phyloP scores from a whole-genome alignment of 2,329 filamentous ascomycete species.

The Raffaelea albimanens region DNA sequence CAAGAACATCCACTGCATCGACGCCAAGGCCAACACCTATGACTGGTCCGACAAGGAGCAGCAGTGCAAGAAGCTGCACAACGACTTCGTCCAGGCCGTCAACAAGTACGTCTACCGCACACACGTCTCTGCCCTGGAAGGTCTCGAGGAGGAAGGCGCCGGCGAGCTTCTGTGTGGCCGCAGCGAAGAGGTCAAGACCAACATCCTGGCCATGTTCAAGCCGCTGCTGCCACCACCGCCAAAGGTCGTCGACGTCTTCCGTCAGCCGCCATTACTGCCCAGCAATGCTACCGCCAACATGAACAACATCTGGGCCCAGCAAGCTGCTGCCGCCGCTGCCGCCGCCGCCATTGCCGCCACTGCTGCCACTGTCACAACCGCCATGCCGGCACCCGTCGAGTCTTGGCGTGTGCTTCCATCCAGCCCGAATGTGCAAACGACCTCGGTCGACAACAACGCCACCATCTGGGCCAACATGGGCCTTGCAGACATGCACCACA shows the following conservation, averaged over 20 bases:
- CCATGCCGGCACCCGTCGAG: conserved; percentile 61
- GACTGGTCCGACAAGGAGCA: conserved; percentile 95
- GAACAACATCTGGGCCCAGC: conserved; percentile 73
- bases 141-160: conserved; percentile 90
- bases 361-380: conserved; percentile 2
- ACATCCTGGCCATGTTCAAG: conserved; percentile 77
- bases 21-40: conserved; percentile 81
- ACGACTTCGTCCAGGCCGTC: conserved; percentile 90
- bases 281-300: conserved; percentile 61
- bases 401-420: conserved; percentile 88
- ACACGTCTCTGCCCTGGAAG: conserved; percentile 80
- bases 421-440: conserved; percentile 61
- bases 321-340: conserved; percentile 7
- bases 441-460: conserved; percentile 55
- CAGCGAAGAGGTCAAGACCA: conserved; percentile 86
- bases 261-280: conserved; percentile 74
- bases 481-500: conserved; percentile 63
- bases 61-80: conserved; percentile 94
- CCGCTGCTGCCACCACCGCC: conserved; percentile 79
- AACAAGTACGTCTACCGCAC: conserved; percentile 97
- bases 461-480: conserved; percentile 73
- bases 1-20: conserved; percentile 87
- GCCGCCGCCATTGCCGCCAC: conserved; percentile 12
- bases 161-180: conserved; percentile 87
- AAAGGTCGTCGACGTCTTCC: conserved; percentile 79